phyloP scores from a whole-genome alignment of 1,139 yeast species.

The Casaregolazyma suthepensis region DNA sequence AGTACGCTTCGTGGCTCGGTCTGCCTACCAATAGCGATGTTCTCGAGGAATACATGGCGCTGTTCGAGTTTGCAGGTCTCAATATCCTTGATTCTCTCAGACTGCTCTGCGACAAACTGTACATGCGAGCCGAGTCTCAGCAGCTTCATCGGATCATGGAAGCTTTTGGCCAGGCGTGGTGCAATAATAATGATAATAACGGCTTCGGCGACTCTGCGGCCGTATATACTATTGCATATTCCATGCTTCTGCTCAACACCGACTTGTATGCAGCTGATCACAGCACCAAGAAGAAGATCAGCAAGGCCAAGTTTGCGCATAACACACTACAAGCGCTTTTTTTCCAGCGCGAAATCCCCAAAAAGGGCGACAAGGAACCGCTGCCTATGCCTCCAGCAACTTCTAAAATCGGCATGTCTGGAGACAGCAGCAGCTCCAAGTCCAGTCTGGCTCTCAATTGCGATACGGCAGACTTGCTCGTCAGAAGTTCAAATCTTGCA shows the following conservation, averaged over 20 bases:
- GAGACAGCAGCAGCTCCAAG: background rate
- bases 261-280: slow-evolving; percentile 35
- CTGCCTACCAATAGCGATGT: slow-evolving; percentile 17
- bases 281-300: slow-evolving; percentile 33
- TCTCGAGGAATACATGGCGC: slow-evolving; percentile 27
- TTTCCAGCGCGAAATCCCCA: background rate
- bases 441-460: background rate
- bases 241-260: slow-evolving; percentile 60
- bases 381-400: background rate
- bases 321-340: slow-evolving; percentile 26
- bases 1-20: slow-evolving; percentile 30
- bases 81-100: slow-evolving; percentile 47
- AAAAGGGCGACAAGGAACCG: background rate
- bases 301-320: slow-evolving; percentile 26
- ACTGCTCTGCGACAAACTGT: slow-evolving; percentile 55
- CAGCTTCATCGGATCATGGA: slow-evolving; percentile 70
- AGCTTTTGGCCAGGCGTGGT: slow-evolving; percentile 65
- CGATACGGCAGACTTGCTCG: slow-evolving; percentile 17
- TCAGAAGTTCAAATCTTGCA: slow-evolving; percentile 18
- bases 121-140: slow-evolving; percentile 77
- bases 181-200: slow-evolving; percentile 38
- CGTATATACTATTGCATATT: slow-evolving; percentile 66
- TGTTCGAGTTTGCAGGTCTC: slow-evolving; percentile 27
- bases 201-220: slow-evolving; percentile 54
- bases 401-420: background rate